Conservation (phyloP, 768 basidiomycete genomes). For the Piloderma croceum region DNA sequence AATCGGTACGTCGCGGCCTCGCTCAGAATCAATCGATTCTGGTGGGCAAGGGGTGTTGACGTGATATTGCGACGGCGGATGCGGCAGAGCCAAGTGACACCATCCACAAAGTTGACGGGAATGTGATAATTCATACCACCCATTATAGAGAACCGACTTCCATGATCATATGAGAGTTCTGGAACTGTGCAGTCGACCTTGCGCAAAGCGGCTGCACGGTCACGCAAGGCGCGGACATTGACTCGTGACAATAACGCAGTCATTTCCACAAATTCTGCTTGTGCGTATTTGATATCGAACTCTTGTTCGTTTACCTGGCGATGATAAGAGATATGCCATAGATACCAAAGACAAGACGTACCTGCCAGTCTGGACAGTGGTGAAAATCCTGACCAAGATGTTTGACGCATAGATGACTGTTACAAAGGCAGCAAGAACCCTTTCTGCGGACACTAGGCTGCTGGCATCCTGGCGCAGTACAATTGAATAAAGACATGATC, state of each 20-base stretch:
- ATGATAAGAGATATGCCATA: neutral
- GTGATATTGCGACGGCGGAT: neutral
- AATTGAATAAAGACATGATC: neutral
- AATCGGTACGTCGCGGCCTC: conserved; percentile 7
- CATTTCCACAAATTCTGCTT: neutral
- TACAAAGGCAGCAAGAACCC: neutral
- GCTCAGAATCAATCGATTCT: neutral
- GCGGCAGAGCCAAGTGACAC: neutral
- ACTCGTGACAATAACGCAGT: neutral
- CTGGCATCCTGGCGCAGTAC: neutral
- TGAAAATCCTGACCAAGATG: neutral
- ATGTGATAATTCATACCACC: conserved; percentile 5
- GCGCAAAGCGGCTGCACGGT: neutral
- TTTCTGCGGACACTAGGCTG: neutral
- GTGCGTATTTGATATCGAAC: neutral
- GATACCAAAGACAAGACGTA: neutral
- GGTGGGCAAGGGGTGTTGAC: neutral
- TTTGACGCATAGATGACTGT: neutral
- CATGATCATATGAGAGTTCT: neutral
- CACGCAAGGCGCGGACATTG: neutral
- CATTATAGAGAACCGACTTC: neutral
- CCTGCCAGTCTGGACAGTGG: neutral
- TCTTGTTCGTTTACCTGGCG: neutral
- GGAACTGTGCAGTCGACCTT: neutral
- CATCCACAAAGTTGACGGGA: conserved; percentile 1